Percentiles rank a stretch among this genome's conserved stretches.
These are phyloP conservation scores for Sparassis latifolia DNA, from an alignment of 1,284 basidiomycete genomes.

Conservation along the genomic window DNA sequence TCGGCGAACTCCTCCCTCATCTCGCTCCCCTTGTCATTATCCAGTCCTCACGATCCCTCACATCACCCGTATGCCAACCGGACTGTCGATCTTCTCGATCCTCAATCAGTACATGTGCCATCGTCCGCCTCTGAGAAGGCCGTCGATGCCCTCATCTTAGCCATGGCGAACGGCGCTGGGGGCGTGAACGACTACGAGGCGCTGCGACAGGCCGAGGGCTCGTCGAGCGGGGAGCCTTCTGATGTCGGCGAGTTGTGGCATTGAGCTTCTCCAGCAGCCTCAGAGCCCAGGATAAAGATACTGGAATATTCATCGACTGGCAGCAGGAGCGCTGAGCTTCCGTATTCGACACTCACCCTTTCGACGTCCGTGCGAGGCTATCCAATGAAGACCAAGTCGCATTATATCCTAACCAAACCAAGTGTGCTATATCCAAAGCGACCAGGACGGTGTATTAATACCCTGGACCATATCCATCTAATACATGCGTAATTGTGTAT, in stretches of 20 bases:
- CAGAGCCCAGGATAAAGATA: slow-evolving; percentile 1
- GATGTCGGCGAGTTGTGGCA: slow-evolving; percentile 63
- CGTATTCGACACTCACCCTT: too few species aligned
- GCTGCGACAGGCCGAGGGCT: slow-evolving; percentile 37
- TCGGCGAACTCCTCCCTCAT: slow-evolving; percentile 28
- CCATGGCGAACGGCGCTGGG: slow-evolving; percentile 65
- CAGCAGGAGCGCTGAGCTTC: too few species aligned
- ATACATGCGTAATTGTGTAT: not conserved
- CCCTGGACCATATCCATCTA: not conserved
- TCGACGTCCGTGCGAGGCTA: not conserved
- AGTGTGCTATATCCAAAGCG: slow-evolving; percentile 18
- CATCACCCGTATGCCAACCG: too few species aligned
- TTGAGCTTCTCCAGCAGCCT: slow-evolving; percentile 7
- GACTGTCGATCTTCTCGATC: too few species aligned
- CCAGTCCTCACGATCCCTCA: too few species aligned
- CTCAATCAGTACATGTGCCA: slow-evolving; percentile 5
- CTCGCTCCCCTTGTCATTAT: slow-evolving; percentile 18
- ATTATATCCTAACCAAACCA: slow-evolving; percentile 9
- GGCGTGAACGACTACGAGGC: slow-evolving; percentile 57
- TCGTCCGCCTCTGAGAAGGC: slow-evolving; percentile 44
- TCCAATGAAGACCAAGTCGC: slow-evolving; percentile 1
- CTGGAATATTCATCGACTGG: not conserved
- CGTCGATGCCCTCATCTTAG: slow-evolving; percentile 55
- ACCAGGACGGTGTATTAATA: slow-evolving; percentile 1
- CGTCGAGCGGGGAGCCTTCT: slow-evolving; percentile 32